Conservation (phyloP, 805 yeast species). For the Ogataea paraovalis region DNA sequence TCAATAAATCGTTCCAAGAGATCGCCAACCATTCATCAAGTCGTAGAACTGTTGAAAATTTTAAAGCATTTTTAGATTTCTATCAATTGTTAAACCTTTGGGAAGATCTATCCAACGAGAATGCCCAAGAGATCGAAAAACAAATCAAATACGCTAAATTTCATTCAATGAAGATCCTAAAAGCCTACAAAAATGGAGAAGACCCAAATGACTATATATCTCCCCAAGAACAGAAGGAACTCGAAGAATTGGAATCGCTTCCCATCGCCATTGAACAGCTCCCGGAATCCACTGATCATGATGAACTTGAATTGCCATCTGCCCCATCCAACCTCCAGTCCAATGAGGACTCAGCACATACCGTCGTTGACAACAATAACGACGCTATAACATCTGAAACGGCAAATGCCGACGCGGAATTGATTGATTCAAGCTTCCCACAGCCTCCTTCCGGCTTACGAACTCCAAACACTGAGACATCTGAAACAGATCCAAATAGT, state of each 20-base stretch:
- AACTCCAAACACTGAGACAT: constrained; percentile 5
- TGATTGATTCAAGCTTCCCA: constrained; percentile 7
- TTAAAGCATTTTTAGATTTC: constrained; percentile 54
- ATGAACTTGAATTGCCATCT: constrained; percentile 6
- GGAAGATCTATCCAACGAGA: constrained; percentile 25
- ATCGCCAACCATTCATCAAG: constrained; percentile 40
- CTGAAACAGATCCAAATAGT: neutral
- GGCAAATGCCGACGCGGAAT: constrained; percentile 5
- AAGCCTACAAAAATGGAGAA: constrained; percentile 42
- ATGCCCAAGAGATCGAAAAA: constrained; percentile 22
- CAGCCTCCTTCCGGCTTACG: constrained; percentile 11
- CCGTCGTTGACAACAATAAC: neutral
- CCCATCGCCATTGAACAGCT: no score
- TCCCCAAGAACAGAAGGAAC: constrained; percentile 32
- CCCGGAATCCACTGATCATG: no score
- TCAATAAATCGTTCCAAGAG: constrained; percentile 49
- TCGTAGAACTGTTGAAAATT: constrained; percentile 45
- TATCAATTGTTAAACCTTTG: constrained; percentile 46
- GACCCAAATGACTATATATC: constrained; percentile 56
- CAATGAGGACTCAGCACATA: neutral
- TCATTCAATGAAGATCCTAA: constrained; percentile 56
- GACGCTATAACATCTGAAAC: neutral
- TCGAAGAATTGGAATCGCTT: constrained; percentile 9
- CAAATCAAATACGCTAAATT: constrained; percentile 60
- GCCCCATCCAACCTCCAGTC: constrained; percentile 5